A percentile compares a stretch with the other conserved stretches of the same genome.
Evolutionary conservation across 177 flowering plant genomes (phyloP).

Genomic region (Vitis hybrid): DNA sequence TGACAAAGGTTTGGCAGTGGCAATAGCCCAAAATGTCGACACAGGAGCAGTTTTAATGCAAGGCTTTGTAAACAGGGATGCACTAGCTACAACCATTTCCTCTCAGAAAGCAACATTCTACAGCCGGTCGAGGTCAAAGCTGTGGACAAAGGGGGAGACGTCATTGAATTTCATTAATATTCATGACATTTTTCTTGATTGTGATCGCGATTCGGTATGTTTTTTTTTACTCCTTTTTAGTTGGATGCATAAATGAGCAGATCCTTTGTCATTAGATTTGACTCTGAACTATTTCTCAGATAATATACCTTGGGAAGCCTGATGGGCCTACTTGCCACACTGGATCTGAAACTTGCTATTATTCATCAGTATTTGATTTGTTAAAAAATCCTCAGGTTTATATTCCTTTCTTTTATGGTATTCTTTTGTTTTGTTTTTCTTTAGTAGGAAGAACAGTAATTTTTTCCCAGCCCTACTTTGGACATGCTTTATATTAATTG

Average conservation of each 20-base stretch:
- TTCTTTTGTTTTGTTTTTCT: neutral
- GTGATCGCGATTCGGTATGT: conserved; percentile 85
- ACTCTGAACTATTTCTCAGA: conserved; percentile 34
- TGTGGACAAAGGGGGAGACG: conserved; percentile 90
- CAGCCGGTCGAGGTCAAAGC: conserved; percentile 68
- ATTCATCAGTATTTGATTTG: conserved; percentile 43
- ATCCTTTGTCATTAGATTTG: neutral
- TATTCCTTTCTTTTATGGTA: neutral
- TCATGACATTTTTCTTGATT: conserved; percentile 68
- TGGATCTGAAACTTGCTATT: conserved; percentile 84
- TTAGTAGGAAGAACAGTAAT: neutral
- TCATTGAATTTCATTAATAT: conserved; percentile 76
- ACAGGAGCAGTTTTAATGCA: conserved; percentile 88
- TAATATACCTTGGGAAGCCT: conserved; percentile 85
- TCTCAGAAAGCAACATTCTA: conserved; percentile 80
- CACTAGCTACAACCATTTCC: conserved; percentile 58
- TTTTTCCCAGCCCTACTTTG: neutral
- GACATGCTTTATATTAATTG: neutral
- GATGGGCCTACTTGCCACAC: conserved; percentile 94
- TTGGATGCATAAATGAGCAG: too few relatives aligned
- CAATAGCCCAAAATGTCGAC: conserved; percentile 85
- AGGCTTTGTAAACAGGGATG: conserved; percentile 83
- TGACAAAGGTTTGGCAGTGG: conserved; percentile 86
- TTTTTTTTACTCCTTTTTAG: neutral
- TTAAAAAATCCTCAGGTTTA: conserved; percentile 43